A percentile compares a stretch with the other conserved stretches of the same genome.
Conservation (phyloP, 345 rosid genomes). For the Populus ilicifolia region DNA sequence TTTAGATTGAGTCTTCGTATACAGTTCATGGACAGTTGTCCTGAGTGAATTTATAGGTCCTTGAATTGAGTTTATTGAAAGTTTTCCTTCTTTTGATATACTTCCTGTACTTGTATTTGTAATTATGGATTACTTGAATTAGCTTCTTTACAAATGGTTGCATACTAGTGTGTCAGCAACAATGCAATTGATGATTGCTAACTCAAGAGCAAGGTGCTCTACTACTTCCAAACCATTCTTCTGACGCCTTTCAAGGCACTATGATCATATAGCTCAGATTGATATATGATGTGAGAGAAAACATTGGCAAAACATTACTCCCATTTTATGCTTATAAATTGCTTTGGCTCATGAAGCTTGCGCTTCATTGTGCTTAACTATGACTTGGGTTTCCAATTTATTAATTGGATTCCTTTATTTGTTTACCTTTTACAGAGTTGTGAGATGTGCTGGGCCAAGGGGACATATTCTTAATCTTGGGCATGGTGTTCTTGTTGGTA, state of each 20-base stretch:
- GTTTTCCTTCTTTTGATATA: neutral
- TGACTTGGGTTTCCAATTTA: neutral
- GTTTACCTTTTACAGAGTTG: slow-evolving; percentile 52
- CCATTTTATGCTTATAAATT: neutral
- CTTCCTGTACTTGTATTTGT: neutral
- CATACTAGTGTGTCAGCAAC: neutral
- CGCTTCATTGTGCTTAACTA: neutral
- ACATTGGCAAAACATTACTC: neutral
- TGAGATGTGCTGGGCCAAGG: slow-evolving; percentile 69
- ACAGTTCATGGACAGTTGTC: neutral
- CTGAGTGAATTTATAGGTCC: neutral
- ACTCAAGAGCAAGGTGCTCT: neutral
- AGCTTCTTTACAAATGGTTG: neutral
- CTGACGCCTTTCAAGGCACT: neutral
- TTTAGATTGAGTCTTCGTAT: neutral
- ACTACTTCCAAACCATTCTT: neutral
- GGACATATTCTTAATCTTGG: slow-evolving; percentile 92
- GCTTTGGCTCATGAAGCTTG: slow-evolving; percentile 7
- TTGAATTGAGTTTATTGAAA: neutral
- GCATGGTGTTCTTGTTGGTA: slow-evolving; percentile 89
- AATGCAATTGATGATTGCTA: neutral
- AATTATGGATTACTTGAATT: neutral
- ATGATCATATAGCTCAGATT: neutral
- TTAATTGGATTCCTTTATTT: slow-evolving; percentile 2
- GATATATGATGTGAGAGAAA: neutral